Conservation (phyloP, 1,284 basidiomycete genomes). For the Coniophora puteana region DNA sequence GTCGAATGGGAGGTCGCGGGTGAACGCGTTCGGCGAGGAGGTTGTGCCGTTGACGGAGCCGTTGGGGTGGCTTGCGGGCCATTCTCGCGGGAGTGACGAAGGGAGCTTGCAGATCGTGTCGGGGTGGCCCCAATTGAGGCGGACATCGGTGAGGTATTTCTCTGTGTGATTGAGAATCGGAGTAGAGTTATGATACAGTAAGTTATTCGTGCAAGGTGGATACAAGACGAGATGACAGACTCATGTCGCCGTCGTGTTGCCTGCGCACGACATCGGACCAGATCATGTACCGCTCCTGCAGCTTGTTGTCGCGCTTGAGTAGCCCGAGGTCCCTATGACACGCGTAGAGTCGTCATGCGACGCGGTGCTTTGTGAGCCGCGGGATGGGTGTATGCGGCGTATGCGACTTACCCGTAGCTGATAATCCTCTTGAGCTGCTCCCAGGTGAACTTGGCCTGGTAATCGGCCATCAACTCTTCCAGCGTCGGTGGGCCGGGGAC, state of each 20-base stretch:
- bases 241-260: constrained; percentile 58
- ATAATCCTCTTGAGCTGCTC: constrained; percentile 69
- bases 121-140: constrained; percentile 70
- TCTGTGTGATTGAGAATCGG: constrained; percentile 34
- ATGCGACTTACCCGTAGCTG: constrained; percentile 58
- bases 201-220: background rate
- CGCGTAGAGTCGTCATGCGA: constrained; percentile 4
- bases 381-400: constrained; percentile 5
- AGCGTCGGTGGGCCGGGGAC: constrained; percentile 58
- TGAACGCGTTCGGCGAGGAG: constrained; percentile 68
- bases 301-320: constrained; percentile 64
- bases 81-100: constrained; percentile 31
- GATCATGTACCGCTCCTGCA: constrained; percentile 63
- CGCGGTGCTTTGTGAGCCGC: constrained; percentile 1
- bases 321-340: constrained; percentile 67
- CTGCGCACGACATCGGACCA: constrained; percentile 58
- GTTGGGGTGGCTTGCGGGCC: constrained; percentile 14
- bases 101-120: constrained; percentile 55
- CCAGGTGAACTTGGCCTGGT: constrained; percentile 76
- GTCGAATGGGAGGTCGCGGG: constrained; percentile 45
- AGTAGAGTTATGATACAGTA: no score
- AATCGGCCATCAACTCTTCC: constrained; percentile 62
- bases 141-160: constrained; percentile 59
- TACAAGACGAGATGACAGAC: constrained; percentile 33
- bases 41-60: no score